These are phyloP conservation scores for Vanrija humicola DNA, from an alignment of 1,284 basidiomycete genomes.

Conservation along the genomic window DNA sequence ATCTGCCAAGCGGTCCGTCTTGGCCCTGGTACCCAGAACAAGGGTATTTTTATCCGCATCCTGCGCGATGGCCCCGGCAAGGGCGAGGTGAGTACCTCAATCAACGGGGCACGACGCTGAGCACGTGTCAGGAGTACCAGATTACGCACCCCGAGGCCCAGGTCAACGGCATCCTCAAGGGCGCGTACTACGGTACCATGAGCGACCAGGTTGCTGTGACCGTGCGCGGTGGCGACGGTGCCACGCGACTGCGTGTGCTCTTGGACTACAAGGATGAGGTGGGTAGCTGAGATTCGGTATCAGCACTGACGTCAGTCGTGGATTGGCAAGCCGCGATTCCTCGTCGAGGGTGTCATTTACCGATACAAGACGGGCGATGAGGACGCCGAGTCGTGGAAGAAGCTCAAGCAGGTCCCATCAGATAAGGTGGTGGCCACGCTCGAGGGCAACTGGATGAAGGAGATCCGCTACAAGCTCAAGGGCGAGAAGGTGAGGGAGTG, in stretches of 20 bases:
- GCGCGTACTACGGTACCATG: constrained; percentile 69
- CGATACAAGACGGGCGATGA: constrained; percentile 57
- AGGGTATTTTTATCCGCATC: constrained; percentile 80
- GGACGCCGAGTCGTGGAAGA: constrained; percentile 64
- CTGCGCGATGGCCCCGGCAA: constrained; percentile 65
- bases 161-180: constrained; percentile 84
- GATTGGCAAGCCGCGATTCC: constrained; percentile 83
- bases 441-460: constrained; percentile 83
- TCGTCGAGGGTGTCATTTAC: constrained; percentile 86
- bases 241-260: constrained; percentile 66
- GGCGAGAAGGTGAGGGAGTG: constrained; percentile 57
- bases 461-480: constrained; percentile 74
- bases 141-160: constrained; percentile 84
- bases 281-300: constrained; percentile 25
- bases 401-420: constrained; percentile 82
- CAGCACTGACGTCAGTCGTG: constrained; percentile 61
- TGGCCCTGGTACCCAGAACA: constrained; percentile 73
- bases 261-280: constrained; percentile 97
- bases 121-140: constrained; percentile 58
- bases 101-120: background rate
- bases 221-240: constrained; percentile 64
- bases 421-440: constrained; percentile 73
- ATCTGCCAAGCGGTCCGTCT: constrained; percentile 61
- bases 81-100: constrained; percentile 58
- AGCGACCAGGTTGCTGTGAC: constrained; percentile 68